These are phyloP conservation scores for Myriosclerotinia curreyana DNA, from an alignment of 2,329 filamentous ascomycete species.

Conservation along the genomic window DNA sequence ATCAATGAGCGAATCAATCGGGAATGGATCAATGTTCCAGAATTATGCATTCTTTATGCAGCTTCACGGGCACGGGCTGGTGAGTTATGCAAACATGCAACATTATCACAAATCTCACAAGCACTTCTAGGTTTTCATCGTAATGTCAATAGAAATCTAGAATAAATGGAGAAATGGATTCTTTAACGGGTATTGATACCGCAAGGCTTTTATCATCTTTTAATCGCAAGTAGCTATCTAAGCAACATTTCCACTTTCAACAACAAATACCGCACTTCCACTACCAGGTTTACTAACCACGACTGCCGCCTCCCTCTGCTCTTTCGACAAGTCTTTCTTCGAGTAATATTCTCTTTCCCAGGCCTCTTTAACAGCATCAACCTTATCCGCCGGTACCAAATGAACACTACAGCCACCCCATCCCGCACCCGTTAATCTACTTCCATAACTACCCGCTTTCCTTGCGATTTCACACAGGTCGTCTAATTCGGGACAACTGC, in stretches of 20 bases:
- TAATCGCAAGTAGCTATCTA: constrained; percentile 14
- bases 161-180: not conserved
- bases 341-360: constrained; percentile 81
- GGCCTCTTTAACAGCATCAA: constrained; percentile 72
- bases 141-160: no score
- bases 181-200: constrained; percentile 6
- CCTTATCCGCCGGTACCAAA: constrained; percentile 79
- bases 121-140: no score
- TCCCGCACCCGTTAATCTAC: constrained; percentile 84
- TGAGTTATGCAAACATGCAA: not conserved
- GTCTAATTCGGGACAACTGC: constrained; percentile 90
- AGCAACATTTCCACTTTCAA: constrained; percentile 32
- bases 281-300: constrained; percentile 85
- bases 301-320: constrained; percentile 75
- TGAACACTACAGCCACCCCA: constrained; percentile 98
- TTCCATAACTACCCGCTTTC: constrained; percentile 76
- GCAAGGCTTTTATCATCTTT: not conserved
- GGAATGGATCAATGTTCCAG: not conserved
- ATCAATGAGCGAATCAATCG: not conserved
- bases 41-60: constrained; percentile 8
- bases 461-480: constrained; percentile 78
- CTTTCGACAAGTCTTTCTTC: constrained; percentile 60
- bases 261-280: constrained; percentile 58
- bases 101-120: no score
- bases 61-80: not conserved